Conservation (phyloP, 2,329 filamentous ascomycete species). For the Leptographium procerum region DNA sequence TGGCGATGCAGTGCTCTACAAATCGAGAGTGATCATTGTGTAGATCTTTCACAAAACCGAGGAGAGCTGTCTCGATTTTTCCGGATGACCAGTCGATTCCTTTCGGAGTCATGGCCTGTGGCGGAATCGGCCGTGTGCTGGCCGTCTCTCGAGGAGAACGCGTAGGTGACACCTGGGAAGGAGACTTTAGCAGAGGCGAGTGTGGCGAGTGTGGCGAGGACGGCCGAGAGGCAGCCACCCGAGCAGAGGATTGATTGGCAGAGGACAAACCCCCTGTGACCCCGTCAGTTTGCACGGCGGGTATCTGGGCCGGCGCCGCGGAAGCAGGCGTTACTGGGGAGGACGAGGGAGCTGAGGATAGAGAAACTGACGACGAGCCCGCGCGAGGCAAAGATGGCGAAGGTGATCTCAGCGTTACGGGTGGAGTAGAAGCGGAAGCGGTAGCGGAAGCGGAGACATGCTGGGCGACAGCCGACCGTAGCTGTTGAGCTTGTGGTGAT, state of each 20-base stretch:
- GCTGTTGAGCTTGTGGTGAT: neutral
- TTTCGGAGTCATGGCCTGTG: neutral
- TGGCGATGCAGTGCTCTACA: slow-evolving; percentile 32
- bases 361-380: neutral
- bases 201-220: neutral
- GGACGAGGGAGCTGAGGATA: neutral
- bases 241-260: neutral
- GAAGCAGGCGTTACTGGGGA: neutral
- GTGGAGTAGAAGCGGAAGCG: neutral
- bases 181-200: neutral
- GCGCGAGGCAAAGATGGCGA: neutral
- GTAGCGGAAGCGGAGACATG: neutral
- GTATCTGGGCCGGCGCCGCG: neutral
- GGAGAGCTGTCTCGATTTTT: slow-evolving; percentile 30
- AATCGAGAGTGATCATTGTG: slow-evolving; percentile 33
- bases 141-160: neutral
- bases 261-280: neutral
- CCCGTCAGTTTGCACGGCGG: neutral
- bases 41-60: slow-evolving; percentile 29
- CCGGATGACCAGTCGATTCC: slow-evolving; percentile 28
- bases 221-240: neutral
- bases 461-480: too few species aligned
- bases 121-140: neutral
- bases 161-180: neutral
- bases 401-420: neutral